Base-by-base conservation (phyloP, 495 filamentous ascomycete species). In the Aspergillus taichungensis region DNA sequence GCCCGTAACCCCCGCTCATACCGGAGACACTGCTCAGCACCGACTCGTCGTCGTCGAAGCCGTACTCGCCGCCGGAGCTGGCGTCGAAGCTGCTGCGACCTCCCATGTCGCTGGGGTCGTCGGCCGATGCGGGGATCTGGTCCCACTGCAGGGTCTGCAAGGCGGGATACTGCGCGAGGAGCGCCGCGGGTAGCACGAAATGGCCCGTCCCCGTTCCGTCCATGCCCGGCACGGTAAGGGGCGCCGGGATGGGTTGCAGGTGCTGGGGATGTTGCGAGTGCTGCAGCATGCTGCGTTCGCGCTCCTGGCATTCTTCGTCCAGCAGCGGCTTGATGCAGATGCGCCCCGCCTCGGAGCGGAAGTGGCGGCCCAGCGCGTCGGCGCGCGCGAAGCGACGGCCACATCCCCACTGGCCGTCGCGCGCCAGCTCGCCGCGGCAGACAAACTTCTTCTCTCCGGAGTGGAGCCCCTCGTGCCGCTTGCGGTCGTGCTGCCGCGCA, bases 401-500 rank as follows among this genome's bases (percentile, higher is more conserved):
- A 54, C 92, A 98, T 37, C 92, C 92, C 92, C 92, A 98, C 44
- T 80, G 78, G 6, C 79, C 80, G 29, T 80, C 82, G n/a, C 77
- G 73, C 46, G 88, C 86, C 8, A 98, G 78, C 42, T 88, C 85
- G 45, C 92, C 92, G 33, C 85, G 84, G 64, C 92, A 98, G 46
- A 97, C 86, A 58, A 96, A 98, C 54, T 96, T 96, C 78, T 94
- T 94, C 62, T 95, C 89, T 33, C 88, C 89, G 1, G 84, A 87
- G 60, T 95, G 88, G 4, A 95, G 70, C 10, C 88, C 86, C 67
- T 95, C 89, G 63, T 95, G 88, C 13, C 88, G 78, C 65, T 94
- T 94, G 30, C 89, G 80, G 61, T 94, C 88, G 51, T 94, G 88
- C 59, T 94, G 88, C n/a, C 88, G 80, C 13, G 88, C 88, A 61